phyloP scores from a whole-genome alignment of 306 rosid species.

The Vicia villosa region DNA sequence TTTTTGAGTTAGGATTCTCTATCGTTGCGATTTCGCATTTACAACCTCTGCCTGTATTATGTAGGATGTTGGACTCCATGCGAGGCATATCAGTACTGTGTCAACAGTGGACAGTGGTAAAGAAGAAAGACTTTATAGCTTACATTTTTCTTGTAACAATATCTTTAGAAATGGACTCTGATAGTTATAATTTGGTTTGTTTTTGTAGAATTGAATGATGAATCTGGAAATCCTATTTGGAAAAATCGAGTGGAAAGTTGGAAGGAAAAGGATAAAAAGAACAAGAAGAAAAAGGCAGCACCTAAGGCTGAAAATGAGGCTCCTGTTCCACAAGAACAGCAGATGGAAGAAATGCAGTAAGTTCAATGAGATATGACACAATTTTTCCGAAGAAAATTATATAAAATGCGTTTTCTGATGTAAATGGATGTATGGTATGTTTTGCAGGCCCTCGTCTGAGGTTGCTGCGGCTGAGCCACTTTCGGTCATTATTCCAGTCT shows the following conservation, averaged over 20 bases:
- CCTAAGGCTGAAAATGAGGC: slow-evolving; percentile 56
- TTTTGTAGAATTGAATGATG: slow-evolving; percentile 74
- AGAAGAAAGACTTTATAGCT: slow-evolving; percentile 17
- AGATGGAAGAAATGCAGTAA: slow-evolving; percentile 79
- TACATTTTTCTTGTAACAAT: slow-evolving; percentile 20
- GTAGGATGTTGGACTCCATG: slow-evolving; percentile 90
- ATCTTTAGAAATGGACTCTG: slow-evolving; percentile 15
- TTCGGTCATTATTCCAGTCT: slow-evolving; percentile 64
- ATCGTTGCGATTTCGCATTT: background rate
- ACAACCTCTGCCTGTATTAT: slow-evolving; percentile 29
- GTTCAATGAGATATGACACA: slow-evolving; percentile 35
- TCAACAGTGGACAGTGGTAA: slow-evolving; percentile 93
- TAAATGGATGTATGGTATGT: slow-evolving; percentile 34
- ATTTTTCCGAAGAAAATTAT: background rate
- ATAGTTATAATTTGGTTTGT: slow-evolving; percentile 36
- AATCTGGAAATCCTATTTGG: slow-evolving; percentile 96
- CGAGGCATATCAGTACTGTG: slow-evolving; percentile 85
- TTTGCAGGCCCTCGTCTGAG: slow-evolving; percentile 60
- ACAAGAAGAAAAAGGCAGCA: slow-evolving; percentile 72
- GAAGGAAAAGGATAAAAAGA: slow-evolving; percentile 97
- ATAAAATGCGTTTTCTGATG: slow-evolving; percentile 13
- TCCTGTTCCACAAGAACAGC: slow-evolving; percentile 75
- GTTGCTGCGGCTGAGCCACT: slow-evolving; percentile 62
- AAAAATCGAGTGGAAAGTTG: slow-evolving; percentile 97
- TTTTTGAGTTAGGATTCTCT: slow-evolving; percentile 6